Conservation (phyloP, 164 flowering plant species). For the Amborella trichopoda region DNA sequence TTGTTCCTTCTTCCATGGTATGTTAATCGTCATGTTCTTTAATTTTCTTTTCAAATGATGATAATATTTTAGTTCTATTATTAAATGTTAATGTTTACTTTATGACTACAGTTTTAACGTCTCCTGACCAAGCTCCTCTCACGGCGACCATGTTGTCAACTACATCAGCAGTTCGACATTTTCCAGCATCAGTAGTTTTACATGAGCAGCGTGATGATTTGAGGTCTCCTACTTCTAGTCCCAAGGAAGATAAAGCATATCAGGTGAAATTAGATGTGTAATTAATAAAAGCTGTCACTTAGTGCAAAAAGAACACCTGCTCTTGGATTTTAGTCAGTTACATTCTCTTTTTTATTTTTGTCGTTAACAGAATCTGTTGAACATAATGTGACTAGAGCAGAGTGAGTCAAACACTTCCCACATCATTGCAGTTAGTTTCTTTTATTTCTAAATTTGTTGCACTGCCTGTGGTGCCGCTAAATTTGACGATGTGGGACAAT, state of each 20-base stretch:
- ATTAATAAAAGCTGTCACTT: no score
- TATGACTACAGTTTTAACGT: constrained; percentile 41
- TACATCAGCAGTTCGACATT: constrained; percentile 23
- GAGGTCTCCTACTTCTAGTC: constrained; percentile 19
- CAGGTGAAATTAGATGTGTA: no score
- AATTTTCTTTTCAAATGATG: no score
- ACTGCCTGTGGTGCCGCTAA: no score
- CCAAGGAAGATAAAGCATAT: constrained; percentile 30
- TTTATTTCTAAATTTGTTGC: no score
- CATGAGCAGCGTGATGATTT: constrained; percentile 58
- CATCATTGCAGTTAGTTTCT: neutral
- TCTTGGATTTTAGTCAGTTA: neutral
- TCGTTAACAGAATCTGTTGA: neutral
- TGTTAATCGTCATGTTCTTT: no score
- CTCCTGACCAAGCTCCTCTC: constrained; percentile 36
- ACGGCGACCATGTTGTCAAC: constrained; percentile 23
- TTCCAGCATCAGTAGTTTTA: constrained; percentile 44
- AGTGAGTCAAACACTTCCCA: neutral
- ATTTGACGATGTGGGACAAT: no score
- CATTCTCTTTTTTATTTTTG: neutral
- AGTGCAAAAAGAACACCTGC: neutral
- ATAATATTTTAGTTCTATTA: no score
- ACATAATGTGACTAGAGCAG: neutral
- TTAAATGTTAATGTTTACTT: no score
- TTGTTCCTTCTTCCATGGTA: no score